Percentiles rank a stretch among this genome's conserved stretches.
These are phyloP conservation scores for Rhinocladiella mackenziei DNA, from an alignment of 2,329 filamentous ascomycete genomes.

Conservation along the genomic window DNA sequence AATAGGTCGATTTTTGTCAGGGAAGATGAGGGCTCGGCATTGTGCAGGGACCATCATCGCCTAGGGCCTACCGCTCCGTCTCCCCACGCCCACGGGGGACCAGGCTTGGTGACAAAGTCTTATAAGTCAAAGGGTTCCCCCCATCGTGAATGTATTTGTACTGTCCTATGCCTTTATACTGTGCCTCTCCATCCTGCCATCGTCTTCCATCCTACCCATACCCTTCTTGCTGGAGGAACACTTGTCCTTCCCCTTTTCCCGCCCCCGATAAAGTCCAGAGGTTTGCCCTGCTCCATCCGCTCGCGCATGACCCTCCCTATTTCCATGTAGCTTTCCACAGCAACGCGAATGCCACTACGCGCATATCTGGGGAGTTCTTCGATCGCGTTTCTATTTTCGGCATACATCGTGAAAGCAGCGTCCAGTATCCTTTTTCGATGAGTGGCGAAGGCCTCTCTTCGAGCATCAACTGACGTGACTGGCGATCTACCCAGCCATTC, in stretches of 20 bases:
- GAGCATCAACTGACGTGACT: constrained; percentile 33
- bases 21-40: too few relatives aligned
- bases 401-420: constrained; percentile 59
- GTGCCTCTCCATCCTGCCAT: constrained; percentile 36
- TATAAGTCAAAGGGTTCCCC: too few relatives aligned
- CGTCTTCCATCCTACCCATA: constrained; percentile 57
- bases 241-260: constrained; percentile 37
- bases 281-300: constrained; percentile 20
- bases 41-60: too few relatives aligned
- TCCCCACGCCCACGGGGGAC: too few relatives aligned
- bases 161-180: constrained; percentile 14
- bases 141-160: too few relatives aligned
- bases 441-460: constrained; percentile 25
- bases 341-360: constrained; percentile 62
- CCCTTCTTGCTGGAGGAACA: constrained; percentile 45
- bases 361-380: constrained; percentile 58
- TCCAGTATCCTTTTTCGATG: constrained; percentile 55
- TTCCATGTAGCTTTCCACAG: constrained; percentile 72
- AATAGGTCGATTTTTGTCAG: too few relatives aligned
- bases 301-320: constrained; percentile 54
- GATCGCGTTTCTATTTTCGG: constrained; percentile 53
- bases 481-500: constrained; percentile 59
- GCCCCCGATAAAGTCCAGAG: constrained; percentile 27
- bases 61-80: too few relatives aligned
- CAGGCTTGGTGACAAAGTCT: too few relatives aligned